phyloP scores from a whole-genome alignment of 225 moss, liverwort and hornwort species.

The Climacium dendroides region DNA sequence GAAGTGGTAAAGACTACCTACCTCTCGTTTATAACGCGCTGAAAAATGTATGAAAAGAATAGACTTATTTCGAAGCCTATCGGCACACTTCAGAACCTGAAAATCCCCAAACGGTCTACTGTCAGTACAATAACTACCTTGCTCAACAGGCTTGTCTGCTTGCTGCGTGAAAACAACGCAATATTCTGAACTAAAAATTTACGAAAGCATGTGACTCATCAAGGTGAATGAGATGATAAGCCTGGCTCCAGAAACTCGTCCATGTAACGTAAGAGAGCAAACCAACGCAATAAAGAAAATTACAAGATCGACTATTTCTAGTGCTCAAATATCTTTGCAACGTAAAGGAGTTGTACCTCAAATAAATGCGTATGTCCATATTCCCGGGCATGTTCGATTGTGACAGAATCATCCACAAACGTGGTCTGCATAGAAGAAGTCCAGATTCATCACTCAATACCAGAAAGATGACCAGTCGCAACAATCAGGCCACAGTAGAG shows the following conservation, averaged over 20 bases:
- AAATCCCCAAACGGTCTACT: background rate
- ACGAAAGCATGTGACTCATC: background rate
- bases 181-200: background rate
- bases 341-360: constrained; percentile 31
- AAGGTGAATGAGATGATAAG: background rate
- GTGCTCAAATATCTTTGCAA: background rate
- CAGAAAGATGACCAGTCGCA: background rate
- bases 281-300: background rate
- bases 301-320: background rate
- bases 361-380: constrained; percentile 85
- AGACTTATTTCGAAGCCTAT: constrained; percentile 46
- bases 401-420: constrained; percentile 63
- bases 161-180: background rate
- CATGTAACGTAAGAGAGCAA: background rate
- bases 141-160: background rate
- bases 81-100: constrained; percentile 57
- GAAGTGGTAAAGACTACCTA: background rate
- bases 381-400: constrained; percentile 61
- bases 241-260: background rate
- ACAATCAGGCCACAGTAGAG: background rate
- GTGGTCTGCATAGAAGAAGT: constrained; percentile 46
- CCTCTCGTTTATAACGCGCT: constrained; percentile 71
- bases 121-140: background rate
- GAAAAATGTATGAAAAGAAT: constrained; percentile 94
- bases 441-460: background rate